These are phyloP conservation scores for Ilyonectria mors-panacis DNA, from an alignment of 2,329 filamentous ascomycete genomes.

Conservation along the genomic window DNA sequence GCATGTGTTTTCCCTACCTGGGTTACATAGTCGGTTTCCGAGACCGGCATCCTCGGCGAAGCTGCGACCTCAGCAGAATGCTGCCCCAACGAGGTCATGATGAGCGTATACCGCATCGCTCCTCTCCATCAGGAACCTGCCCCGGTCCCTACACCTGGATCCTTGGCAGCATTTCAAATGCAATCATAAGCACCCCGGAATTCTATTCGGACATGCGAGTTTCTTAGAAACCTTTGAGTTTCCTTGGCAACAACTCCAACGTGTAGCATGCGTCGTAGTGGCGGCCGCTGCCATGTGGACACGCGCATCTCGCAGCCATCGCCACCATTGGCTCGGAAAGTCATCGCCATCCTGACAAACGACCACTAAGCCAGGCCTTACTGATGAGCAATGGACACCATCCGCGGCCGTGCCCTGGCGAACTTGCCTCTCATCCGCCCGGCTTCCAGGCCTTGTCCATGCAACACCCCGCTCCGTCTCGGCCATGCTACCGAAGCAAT, in stretches of 20 bases:
- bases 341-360: slow-evolving; percentile 27
- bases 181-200: not conserved
- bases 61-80: not conserved
- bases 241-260: slow-evolving; percentile 15
- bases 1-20: not conserved
- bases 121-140: not conserved
- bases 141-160: not conserved
- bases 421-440: slow-evolving; percentile 1
- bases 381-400: slow-evolving; percentile 1
- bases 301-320: not conserved
- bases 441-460: slow-evolving; percentile 6
- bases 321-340: slow-evolving; percentile 15
- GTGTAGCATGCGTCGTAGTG: not conserved
- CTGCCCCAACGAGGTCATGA: not conserved
- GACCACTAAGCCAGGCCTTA: slow-evolving; percentile 25
- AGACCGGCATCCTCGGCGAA: slow-evolving; percentile 1
- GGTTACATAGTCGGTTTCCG: not conserved
- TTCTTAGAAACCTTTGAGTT: not conserved
- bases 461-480: slow-evolving; percentile 11
- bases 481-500: slow-evolving; percentile 21
- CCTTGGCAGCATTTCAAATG: not conserved
- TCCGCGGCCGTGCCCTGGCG: not conserved
- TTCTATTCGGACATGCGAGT: not conserved
- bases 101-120: not conserved
- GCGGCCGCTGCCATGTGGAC: slow-evolving; percentile 26